These are phyloP conservation scores for Daldinia concentrica DNA, from an alignment of 495 filamentous ascomycete genomes.

Conservation along the genomic window DNA sequence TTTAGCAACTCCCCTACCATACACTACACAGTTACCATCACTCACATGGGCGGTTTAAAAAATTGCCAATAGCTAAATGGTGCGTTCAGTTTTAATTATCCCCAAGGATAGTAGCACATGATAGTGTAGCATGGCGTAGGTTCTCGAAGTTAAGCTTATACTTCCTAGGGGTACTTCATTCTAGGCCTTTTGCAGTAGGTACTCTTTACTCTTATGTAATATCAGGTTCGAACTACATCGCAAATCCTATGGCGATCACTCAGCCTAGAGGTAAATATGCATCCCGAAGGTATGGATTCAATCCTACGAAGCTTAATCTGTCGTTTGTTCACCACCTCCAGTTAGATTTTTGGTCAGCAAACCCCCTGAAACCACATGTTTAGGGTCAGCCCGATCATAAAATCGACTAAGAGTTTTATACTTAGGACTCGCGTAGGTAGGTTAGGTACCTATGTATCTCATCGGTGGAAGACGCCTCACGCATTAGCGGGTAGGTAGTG, in stretches of 20 bases:
- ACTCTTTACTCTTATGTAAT: not conserved
- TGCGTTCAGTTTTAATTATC: too few species aligned
- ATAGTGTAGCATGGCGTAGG: constrained; percentile 24
- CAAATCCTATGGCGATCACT: constrained; percentile 31
- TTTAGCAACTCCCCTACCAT: constrained; percentile 5
- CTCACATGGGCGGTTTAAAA: constrained; percentile 21
- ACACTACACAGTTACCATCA: not conserved
- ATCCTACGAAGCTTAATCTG: constrained; percentile 35
- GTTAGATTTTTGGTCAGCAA: constrained; percentile 32
- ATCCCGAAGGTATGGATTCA: constrained; percentile 16
- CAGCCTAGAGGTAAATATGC: constrained; percentile 19
- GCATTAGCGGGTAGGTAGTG: constrained; percentile 25
- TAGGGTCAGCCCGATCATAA: constrained; percentile 15
- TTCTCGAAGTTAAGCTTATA: constrained; percentile 1
- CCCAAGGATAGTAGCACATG: not conserved
- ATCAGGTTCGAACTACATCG: constrained; percentile 8
- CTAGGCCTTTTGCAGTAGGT: not conserved
- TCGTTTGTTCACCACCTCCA: constrained; percentile 17
- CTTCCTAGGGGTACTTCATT: constrained; percentile 20
- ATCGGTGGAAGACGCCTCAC: constrained; percentile 6
- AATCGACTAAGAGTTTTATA: constrained; percentile 4
- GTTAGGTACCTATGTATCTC: constrained; percentile 16
- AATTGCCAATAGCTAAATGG: not conserved
- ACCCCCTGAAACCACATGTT: constrained; percentile 38
- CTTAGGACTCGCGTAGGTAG: constrained; percentile 30